Evolutionary conservation across 805 yeast genomes (phyloP), one percentile per base, ranked within the genome.

Genomic region (Blastobotrys parvus): DNA sequence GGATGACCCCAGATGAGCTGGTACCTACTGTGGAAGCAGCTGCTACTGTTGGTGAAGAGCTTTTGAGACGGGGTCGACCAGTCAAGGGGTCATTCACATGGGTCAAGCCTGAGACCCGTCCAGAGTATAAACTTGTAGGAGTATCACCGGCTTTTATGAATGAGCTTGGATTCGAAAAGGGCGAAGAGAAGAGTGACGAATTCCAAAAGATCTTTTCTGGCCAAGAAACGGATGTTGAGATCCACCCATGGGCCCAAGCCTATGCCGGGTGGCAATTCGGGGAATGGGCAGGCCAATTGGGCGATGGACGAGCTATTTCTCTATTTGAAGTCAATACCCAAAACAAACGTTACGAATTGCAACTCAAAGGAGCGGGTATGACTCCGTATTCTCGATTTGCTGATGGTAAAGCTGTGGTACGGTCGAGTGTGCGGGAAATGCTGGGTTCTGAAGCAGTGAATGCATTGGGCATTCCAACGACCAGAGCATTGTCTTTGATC

Each of bases 191-290:
- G 2, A 72, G 75, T 44, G 68, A 69, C 0, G 65, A 62, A 5
- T 80, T 75, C 50, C 71, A 69, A 44, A 63, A 71, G 22, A 61
- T 84, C 2, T 75, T 83, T 3, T 69, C 79, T 44, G 97, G 97
- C 1, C 67, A 75, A 32, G 53, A 62, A n/a, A 50, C 72, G 1
- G 54, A 62, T 30, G 68, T 70, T 25, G 56, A 56, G 6, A 72
- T 82, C 1, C 77, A 76, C 51, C 97, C 98, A 0, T 90, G 83
- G 62, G 77, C 96, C 10, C 89, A 83, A 60, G 85, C 90, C 0
- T 90, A 90, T 61, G 95, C 97, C 1, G 98, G 98, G 1, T 87
- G 82, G 71, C 98, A 90, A 58, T 90, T 92, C 67, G 97, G 98
- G 2, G 77, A 76, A 50, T 90, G 90, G 76, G 97, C 97, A 0